phyloP scores from a whole-genome alignment of 2,329 filamentous ascomycete species.

The Cytospora mali region DNA sequence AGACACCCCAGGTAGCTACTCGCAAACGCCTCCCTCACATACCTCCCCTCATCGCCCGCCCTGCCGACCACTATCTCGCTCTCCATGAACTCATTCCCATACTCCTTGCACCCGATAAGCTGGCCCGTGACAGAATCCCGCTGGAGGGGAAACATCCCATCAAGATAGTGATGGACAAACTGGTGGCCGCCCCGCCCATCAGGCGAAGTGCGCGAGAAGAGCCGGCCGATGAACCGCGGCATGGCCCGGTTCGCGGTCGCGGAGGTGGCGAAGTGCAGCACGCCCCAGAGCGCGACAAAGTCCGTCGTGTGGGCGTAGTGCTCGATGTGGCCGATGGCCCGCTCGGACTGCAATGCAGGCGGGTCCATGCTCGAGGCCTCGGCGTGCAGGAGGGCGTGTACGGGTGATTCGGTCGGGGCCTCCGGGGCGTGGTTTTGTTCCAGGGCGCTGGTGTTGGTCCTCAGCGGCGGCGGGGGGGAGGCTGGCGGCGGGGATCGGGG shows the following conservation, averaged over 20 bases:
- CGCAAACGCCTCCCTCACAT: slow-evolving; percentile 51
- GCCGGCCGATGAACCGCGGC: slow-evolving; percentile 62
- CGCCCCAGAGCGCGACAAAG: slow-evolving; percentile 74
- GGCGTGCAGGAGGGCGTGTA: not conserved
- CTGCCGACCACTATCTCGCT: slow-evolving; percentile 52
- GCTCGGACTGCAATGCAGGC: slow-evolving; percentile 44
- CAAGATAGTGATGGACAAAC: slow-evolving; percentile 63
- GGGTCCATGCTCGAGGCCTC: slow-evolving; percentile 37
- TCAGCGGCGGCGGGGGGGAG: slow-evolving; percentile 13
- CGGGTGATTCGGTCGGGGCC: not conserved
- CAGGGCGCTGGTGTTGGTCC: slow-evolving; percentile 16
- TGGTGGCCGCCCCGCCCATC: slow-evolving; percentile 56
- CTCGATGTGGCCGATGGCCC: slow-evolving; percentile 71
- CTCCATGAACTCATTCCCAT: slow-evolving; percentile 61
- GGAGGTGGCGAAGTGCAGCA: slow-evolving; percentile 65
- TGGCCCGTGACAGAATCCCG: slow-evolving; percentile 45
- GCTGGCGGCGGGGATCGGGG: slow-evolving; percentile 8
- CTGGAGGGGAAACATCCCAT: slow-evolving; percentile 61
- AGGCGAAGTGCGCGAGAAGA: slow-evolving; percentile 56
- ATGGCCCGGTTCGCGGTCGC: slow-evolving; percentile 47
- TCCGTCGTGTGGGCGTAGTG: slow-evolving; percentile 78
- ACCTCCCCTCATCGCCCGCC: slow-evolving; percentile 47
- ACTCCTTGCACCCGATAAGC: slow-evolving; percentile 40
- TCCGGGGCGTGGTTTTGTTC: not conserved
- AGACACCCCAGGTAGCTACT: slow-evolving; percentile 48